A percentile compares a stretch with the other conserved stretches of the same genome.
These are phyloP conservation scores for Trichomonas gallinae DNA, from an alignment of 208 protist genomes.

Conservation along the genomic window DNA sequence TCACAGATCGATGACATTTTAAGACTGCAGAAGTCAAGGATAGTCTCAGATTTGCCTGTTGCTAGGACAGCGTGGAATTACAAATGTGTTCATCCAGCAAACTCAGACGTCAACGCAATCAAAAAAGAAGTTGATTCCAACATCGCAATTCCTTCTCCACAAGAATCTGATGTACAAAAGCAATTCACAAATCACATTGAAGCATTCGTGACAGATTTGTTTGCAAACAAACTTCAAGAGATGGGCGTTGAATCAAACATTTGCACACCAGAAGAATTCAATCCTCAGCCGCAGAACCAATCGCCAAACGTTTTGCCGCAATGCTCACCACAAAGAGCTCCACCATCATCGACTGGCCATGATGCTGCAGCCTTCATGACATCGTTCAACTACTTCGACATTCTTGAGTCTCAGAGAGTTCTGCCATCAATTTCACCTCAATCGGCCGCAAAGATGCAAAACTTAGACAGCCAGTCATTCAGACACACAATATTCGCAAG, in stretches of 20 bases:
- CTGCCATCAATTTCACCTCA: neutral
- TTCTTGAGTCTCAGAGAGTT: neutral
- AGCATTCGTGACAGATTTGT: neutral
- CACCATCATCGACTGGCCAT: neutral
- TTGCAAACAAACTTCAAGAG: neutral
- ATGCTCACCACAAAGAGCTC: neutral
- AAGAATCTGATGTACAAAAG: neutral
- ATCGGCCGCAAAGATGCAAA: neutral
- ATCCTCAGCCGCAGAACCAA: too few relatives aligned
- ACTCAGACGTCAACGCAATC: neutral
- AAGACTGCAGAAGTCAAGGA: neutral
- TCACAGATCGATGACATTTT: neutral
- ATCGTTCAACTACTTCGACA: neutral
- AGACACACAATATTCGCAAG: neutral
- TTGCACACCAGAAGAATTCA: neutral
- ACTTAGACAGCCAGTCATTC: neutral
- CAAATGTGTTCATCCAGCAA: neutral
- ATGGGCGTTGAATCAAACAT: neutral
- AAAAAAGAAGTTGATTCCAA: neutral
- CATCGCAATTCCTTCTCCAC: neutral
- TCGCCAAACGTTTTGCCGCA: neutral
- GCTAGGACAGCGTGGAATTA: neutral
- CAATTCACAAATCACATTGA: neutral
- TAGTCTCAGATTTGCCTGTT: neutral
- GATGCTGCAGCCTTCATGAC: neutral